phyloP scores from a whole-genome alignment of 1,284 basidiomycete species.

The Sphagnurus paluster region DNA sequence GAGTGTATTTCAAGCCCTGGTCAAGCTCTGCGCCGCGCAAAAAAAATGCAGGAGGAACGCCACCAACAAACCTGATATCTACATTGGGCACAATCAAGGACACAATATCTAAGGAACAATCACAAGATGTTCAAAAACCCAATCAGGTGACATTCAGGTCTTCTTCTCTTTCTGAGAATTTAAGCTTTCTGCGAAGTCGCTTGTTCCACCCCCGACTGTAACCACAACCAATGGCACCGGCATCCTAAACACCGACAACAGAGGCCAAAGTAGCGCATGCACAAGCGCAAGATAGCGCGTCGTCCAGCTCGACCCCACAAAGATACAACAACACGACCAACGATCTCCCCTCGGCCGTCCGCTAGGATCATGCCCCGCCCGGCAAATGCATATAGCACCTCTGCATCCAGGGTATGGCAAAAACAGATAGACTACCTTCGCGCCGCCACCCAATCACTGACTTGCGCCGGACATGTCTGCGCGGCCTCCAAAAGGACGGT shows the following conservation, averaged over 20 bases:
- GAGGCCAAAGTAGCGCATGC: background rate
- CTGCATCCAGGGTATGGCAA: conserved; percentile 2
- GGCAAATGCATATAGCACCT: conserved; percentile 18
- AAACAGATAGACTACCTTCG: background rate
- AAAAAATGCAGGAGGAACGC: conserved; percentile 41
- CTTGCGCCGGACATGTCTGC: conserved; percentile 22
- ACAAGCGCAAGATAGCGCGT: too few relatives aligned
- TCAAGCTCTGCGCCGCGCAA: conserved; percentile 43
- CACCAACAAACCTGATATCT: conserved; percentile 42
- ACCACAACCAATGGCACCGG: conserved; percentile 20
- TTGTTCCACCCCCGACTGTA: conserved; percentile 34
- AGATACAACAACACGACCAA: conserved; percentile 10
- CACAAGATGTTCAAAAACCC: conserved; percentile 46
- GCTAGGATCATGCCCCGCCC: conserved; percentile 8
- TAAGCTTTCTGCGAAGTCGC: conserved; percentile 52
- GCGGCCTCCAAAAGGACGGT: conserved; percentile 34
- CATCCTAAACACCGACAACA: conserved; percentile 1
- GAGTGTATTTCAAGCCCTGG: background rate
- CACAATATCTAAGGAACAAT: conserved; percentile 30
- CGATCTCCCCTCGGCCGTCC: conserved; percentile 11
- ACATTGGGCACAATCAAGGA: conserved; percentile 40
- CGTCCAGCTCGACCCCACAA: conserved; percentile 5
- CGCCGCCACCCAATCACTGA: conserved; percentile 13
- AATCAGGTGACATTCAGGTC: conserved; percentile 68
- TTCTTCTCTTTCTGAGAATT: conserved; percentile 41